phyloP scores from a whole-genome alignment of 176 grass and related monocot species.

The Poa pratensis region DNA sequence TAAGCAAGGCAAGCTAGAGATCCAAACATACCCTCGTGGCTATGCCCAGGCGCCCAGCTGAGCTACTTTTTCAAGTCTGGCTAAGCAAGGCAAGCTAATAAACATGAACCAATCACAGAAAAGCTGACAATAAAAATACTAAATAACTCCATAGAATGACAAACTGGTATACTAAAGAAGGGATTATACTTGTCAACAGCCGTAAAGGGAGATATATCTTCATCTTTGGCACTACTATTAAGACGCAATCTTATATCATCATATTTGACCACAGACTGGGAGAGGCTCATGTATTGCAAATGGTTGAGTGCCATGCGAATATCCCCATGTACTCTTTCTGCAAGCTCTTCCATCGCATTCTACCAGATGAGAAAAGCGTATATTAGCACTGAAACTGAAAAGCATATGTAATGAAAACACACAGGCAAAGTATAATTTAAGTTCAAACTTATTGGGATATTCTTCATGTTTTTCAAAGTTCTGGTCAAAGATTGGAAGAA shows the following conservation, averaged over 20 bases:
- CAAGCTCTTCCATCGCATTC: slow-evolving; percentile 97
- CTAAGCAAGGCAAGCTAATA: not conserved
- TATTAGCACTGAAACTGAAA: slow-evolving; percentile 41
- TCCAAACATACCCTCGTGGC: not conserved
- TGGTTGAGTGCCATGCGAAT: slow-evolving; percentile 98
- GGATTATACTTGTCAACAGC: slow-evolving; percentile 93
- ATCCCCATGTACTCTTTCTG: slow-evolving; percentile 98
- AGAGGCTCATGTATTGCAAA: slow-evolving; percentile 98
- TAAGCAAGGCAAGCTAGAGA: not conserved
- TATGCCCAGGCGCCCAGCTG: not conserved
- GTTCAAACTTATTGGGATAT: not conserved
- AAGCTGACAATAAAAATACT: slow-evolving; percentile 22
- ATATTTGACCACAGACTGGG: slow-evolving; percentile 92
- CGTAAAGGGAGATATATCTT: slow-evolving; percentile 99
- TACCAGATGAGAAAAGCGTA: slow-evolving; percentile 35
- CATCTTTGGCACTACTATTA: slow-evolving; percentile 94
- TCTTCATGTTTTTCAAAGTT: not conserved
- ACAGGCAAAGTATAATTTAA: not conserved
- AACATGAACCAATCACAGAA: not conserved
- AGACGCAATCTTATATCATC: slow-evolving; percentile 91
- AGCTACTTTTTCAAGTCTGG: not conserved
- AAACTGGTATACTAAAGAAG: slow-evolving; percentile 26
- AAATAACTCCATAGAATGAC: not conserved
- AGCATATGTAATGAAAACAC: not conserved
- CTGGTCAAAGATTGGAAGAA: slow-evolving; percentile 21